Evolutionary conservation across 805 yeast species (phyloP), one percentile per base, ranked within the genome.

Genomic region (Blastobotrys chiropterorum): DNA sequence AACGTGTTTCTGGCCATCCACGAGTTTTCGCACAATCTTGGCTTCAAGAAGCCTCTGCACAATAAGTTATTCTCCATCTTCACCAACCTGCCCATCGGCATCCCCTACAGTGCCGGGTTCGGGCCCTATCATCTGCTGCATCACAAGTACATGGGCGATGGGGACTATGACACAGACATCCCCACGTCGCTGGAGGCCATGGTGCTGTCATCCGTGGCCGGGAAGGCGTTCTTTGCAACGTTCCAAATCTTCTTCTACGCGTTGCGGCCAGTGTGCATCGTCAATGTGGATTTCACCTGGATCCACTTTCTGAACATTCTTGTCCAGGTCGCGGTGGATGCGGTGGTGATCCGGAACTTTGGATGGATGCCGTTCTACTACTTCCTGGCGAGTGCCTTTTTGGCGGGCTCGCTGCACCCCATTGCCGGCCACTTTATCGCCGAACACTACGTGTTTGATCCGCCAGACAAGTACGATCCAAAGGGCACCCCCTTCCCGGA

Each of bases 371-470:
- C 94, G 0, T 66, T 86, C 42, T 63, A 71, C 41, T 90, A 90
- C 66, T 78, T 90, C 56, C 64, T 90, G 21, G 71, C 85, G 66
- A 82, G 90, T 40, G 83, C 95, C 0, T 87, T 90, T 64, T 71
- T 90, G 49, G 96, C 96, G 0, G 97, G 97, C 1, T 86, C 95
- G 0, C 73, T 87, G 64, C 97, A 90, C 64, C 97, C 97, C 22
- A 83, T 89, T 54, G 95, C 97, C 0, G 97, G 97, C 17, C 97
- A 90, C 70, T 90, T 90, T 69, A 87, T 90, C 57, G 92, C 96
- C n/a, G 97, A 90, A 65, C 97, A 90, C 66, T 88, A 87, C 64
- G 81, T 88, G 13, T 74, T 88, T 66, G 72, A 81, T 56, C 84
- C 87, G 39, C 78, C 77, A 19, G 65, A 67, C 34, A 75, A 77